Evolutionary conservation across 2,329 filamentous ascomycete species (phyloP), one percentile per base, ranked within the genome.

Genomic region (Ascochyta koolunga): DNA sequence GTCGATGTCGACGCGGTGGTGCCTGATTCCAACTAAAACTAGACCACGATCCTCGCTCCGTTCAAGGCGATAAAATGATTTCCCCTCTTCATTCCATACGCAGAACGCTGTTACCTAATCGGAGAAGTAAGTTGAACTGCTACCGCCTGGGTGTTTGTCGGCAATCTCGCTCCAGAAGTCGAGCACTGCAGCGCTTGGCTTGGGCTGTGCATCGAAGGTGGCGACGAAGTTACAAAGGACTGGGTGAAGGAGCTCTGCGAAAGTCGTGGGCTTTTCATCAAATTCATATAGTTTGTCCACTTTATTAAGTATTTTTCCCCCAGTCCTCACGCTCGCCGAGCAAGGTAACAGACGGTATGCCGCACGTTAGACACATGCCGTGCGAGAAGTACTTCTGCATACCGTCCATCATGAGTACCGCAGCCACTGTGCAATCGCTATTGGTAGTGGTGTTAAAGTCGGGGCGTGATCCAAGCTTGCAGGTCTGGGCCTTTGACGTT

Each of bases 21-120:
- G 57, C 10, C 5, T 37, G 21, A 50, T 29, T 0, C 51, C 56
- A 5, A 56, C 59, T 19, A 58, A 5, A 5, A 16, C 37, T n/a
- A 35, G 44, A 4, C 8, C 15, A 4, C 22, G 16, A 2, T 54
- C 29, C 5, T 43, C 29, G 24, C 10, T 11, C 10, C 4, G 27
- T 18, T 13, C 1, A 6, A 11, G 7, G 4, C 22, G 18, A 13
- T 56, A 48, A 25, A 62, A 29, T 6, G 33, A 42, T 15, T 56
- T 48, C 0, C 60, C 61, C 5, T 60, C 25, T 6, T 41, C 39
- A 13, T 60, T 18, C 61, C 64, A 67, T 45, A 60, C 61, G 25
- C 55, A 59, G 27, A 67, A 67, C 2, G 62, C 61, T 9, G 58
- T 58, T 16, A 65, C 48, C 62, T 61, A 67, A 9, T 62, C 64